These are phyloP conservation scores for Zygoascus sp. DNA, from an alignment of 1,139 yeast species.

Conservation along the genomic window DNA sequence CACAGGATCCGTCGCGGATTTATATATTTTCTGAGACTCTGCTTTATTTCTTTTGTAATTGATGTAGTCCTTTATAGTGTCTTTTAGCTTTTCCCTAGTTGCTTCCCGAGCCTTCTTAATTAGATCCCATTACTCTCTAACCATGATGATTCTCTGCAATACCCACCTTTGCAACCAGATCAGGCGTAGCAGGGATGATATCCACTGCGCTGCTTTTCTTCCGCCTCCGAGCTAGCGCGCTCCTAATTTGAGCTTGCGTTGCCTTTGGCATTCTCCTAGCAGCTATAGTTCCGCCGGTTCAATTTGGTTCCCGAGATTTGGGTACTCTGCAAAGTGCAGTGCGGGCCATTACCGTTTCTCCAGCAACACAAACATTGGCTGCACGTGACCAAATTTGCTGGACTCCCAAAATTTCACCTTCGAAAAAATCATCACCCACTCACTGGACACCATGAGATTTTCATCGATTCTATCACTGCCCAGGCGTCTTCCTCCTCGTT, in stretches of 20 bases:
- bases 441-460: slow-evolving; percentile 6
- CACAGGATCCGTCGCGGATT: neutral
- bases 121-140: slow-evolving; percentile 1
- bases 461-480: slow-evolving; percentile 9
- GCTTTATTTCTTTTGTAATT: slow-evolving; percentile 7
- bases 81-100: slow-evolving; percentile 17
- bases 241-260: slow-evolving; percentile 8
- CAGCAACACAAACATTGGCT: no score
- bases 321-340: neutral
- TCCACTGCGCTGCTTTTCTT: slow-evolving; percentile 13
- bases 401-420: neutral
- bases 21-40: neutral
- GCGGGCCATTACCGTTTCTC: no score
- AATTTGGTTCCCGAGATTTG: no score
- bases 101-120: slow-evolving; percentile 22
- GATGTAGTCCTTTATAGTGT: slow-evolving; percentile 12
- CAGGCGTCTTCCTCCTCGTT: slow-evolving; percentile 11
- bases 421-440: neutral
- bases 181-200: slow-evolving; percentile 15
- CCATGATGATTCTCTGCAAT: neutral
- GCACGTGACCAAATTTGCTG: neutral
- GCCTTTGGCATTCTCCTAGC: slow-evolving; percentile 9
- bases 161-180: slow-evolving; percentile 21
- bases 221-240: slow-evolving; percentile 11
- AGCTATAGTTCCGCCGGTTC: no score